A percentile compares a stretch with the other conserved stretches of the same genome.
Evolutionary conservation across 345 rosid species (phyloP).

Genomic region (Linum tenue): DNA sequence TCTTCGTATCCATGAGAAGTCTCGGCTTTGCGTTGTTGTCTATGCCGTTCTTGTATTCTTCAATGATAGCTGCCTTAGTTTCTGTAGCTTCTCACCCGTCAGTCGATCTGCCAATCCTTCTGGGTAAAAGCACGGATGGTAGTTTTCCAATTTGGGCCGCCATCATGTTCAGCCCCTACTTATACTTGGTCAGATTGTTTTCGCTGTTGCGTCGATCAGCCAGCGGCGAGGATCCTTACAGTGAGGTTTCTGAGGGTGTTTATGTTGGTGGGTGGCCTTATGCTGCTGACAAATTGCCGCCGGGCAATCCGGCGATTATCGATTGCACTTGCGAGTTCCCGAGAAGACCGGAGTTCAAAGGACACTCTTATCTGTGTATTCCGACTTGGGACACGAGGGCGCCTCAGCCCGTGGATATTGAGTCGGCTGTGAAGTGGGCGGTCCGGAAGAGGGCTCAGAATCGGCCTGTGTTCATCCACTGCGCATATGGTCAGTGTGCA

Average conservation of each 20-base stretch:
- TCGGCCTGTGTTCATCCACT: constrained; percentile 47
- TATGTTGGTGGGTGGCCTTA: constrained; percentile 75
- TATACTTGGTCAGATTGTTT: constrained; percentile 40
- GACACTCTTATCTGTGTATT: constrained; percentile 44
- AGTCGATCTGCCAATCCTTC: constrained; percentile 40
- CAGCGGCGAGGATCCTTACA: constrained; percentile 51
- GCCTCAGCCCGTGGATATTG: constrained; percentile 56
- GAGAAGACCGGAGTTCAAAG: constrained; percentile 28
- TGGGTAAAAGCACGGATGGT: constrained; percentile 58
- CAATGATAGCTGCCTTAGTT: constrained; percentile 30
- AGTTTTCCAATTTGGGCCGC: constrained; percentile 48
- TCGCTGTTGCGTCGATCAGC: constrained; percentile 29
- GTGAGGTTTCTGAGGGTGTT: constrained; percentile 41
- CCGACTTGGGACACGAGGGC: constrained; percentile 79
- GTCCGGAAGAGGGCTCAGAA: constrained; percentile 51
- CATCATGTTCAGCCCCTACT: constrained; percentile 48
- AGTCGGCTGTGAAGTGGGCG: constrained; percentile 71
- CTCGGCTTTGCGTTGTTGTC: constrained; percentile 27
- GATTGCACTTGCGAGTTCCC: constrained; percentile 77
- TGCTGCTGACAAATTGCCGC: constrained; percentile 36
- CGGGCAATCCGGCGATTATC: constrained; percentile 57
- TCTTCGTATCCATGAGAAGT: constrained; percentile 22
- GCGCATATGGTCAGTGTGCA: constrained; percentile 56
- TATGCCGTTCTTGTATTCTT: constrained; percentile 43
- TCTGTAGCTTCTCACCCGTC: constrained; percentile 34